A percentile compares a stretch with the other conserved stretches of the same genome.
Evolutionary conservation across 176 grass and related monocot genomes (phyloP).

Genomic region (Oryza coarctata): DNA sequence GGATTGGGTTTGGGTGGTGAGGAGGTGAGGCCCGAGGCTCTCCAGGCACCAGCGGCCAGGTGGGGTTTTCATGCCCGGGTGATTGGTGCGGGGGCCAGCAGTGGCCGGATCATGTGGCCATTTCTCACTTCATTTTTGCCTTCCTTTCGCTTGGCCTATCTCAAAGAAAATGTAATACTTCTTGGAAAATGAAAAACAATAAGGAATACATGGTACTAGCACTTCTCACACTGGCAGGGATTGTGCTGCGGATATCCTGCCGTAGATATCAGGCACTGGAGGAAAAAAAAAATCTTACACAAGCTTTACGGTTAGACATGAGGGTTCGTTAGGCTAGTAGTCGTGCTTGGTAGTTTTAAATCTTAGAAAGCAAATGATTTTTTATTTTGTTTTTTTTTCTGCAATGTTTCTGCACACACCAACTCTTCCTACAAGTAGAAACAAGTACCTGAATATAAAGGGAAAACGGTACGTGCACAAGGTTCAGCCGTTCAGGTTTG

Average conservation of each 20-base stretch:
- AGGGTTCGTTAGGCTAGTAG: background rate
- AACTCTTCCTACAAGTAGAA: background rate
- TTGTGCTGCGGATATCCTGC: conserved; percentile 33
- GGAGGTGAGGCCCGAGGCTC: background rate
- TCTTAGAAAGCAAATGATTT: background rate
- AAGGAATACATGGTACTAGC: background rate
- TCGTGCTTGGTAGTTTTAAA: background rate
- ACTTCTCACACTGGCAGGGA: background rate
- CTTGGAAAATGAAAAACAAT: background rate
- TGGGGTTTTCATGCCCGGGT: conserved; percentile 41
- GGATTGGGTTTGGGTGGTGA: conserved; percentile 76
- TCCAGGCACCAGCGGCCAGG: background rate
- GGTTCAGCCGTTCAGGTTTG: background rate
- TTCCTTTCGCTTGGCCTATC: background rate
- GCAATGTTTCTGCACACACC: background rate
- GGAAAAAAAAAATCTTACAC: background rate
- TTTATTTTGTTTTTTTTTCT: background rate
- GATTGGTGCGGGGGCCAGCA: conserved; percentile 41
- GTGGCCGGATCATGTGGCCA: conserved; percentile 37
- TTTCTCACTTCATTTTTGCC: conserved; percentile 4
- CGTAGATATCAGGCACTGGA: background rate
- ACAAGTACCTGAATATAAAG: background rate
- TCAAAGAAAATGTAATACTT: background rate
- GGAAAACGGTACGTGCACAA: background rate
- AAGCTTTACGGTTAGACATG: background rate